Percentiles rank a stretch among this genome's conserved stretches.
Evolutionary conservation across 805 yeast genomes (phyloP).

Genomic region (Saturnispora ahearnii): DNA sequence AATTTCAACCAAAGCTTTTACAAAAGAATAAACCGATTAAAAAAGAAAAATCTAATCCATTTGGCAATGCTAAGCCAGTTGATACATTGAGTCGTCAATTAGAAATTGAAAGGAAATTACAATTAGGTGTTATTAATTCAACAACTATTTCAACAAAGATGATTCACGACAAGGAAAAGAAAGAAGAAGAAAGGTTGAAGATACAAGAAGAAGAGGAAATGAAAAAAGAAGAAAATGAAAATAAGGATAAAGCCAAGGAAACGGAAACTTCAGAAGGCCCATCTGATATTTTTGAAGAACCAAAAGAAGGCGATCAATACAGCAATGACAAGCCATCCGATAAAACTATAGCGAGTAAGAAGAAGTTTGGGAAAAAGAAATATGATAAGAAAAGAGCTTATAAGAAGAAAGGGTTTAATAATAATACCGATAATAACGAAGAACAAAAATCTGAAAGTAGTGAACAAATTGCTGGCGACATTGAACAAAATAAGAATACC

Average conservation of each 20-base stretch:
- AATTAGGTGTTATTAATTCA: constrained; percentile 34
- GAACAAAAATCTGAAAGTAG: background rate
- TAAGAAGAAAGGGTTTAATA: background rate
- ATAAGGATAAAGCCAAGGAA: constrained; percentile 9
- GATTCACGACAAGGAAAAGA: constrained; percentile 8
- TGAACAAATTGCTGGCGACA: background rate
- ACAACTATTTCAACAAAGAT: constrained; percentile 29
- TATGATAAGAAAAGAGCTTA: background rate
- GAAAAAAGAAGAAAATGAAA: background rate
- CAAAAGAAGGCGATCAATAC: background rate
- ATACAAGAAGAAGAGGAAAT: background rate
- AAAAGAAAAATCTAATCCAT: constrained; percentile 43
- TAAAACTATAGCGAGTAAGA: background rate
- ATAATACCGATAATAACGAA: background rate
- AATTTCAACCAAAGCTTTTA: background rate
- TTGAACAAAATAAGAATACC: background rate
- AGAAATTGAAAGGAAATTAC: constrained; percentile 49
- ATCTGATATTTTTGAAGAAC: background rate
- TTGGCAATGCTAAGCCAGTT: constrained; percentile 81
- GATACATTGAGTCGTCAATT: constrained; percentile 58
- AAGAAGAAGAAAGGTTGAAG: background rate
- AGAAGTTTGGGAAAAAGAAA: background rate
- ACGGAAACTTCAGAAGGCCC: constrained; percentile 13
- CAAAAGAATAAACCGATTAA: background rate
- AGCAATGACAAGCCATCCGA: background rate